Evolutionary conservation across 768 basidiomycete species (phyloP).

Genomic region (Omphalotus guepiniiformis): DNA sequence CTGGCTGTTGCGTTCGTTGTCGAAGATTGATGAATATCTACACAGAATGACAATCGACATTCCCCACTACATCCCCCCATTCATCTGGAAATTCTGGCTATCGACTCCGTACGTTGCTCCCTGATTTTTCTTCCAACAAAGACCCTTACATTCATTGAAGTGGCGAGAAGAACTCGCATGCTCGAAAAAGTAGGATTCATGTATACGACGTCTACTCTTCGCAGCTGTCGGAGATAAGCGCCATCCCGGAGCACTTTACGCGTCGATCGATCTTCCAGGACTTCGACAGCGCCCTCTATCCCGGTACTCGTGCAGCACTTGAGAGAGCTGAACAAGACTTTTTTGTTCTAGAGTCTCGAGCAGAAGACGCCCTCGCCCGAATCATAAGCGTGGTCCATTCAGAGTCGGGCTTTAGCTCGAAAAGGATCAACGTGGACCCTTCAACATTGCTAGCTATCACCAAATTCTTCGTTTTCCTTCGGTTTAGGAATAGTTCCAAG

Average conservation of each 20-base stretch:
- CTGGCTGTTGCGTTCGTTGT: too few species aligned
- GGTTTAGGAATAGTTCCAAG: constrained; percentile 51
- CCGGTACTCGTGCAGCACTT: constrained; percentile 31
- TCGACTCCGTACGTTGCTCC: not conserved
- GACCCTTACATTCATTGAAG: too few species aligned
- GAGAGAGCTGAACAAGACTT: constrained; percentile 42
- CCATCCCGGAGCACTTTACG: constrained; percentile 26
- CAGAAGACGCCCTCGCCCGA: constrained; percentile 33
- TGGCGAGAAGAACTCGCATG: too few species aligned
- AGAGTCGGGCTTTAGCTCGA: constrained; percentile 15
- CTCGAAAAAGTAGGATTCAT: constrained; percentile 39
- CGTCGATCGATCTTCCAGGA: constrained; percentile 39
- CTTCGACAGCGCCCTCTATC: constrained; percentile 30
- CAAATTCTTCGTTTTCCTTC: constrained; percentile 50
- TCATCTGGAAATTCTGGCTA: constrained; percentile 7
- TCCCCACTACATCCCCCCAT: constrained; percentile 3
- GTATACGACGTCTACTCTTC: constrained; percentile 51
- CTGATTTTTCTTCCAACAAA: too few species aligned
- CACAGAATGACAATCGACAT: constrained; percentile 1
- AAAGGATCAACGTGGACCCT: constrained; percentile 24
- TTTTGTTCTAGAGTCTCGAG: constrained; percentile 36
- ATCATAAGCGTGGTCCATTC: constrained; percentile 29
- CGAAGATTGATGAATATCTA: too few species aligned
- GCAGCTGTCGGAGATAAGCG: constrained; percentile 40
- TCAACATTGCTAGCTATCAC: constrained; percentile 34